phyloP scores from a whole-genome alignment of 257 asterid species.

The Linderniella brevidens region DNA sequence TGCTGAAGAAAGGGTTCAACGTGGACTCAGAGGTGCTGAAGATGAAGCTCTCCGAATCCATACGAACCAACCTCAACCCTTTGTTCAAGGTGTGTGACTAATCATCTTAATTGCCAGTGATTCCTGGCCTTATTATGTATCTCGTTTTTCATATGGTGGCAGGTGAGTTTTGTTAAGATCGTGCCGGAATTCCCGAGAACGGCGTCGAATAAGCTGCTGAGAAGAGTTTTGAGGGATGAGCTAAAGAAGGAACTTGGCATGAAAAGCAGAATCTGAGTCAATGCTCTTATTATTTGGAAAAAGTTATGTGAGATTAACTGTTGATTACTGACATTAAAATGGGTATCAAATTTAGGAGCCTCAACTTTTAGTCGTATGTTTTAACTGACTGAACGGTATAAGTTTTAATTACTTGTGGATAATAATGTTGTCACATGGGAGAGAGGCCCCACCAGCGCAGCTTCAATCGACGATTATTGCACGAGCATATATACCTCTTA shows the following conservation, averaged over 20 bases:
- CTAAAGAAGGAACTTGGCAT: constrained; percentile 41
- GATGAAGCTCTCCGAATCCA: constrained; percentile 47
- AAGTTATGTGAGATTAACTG: no score
- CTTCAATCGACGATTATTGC: no score
- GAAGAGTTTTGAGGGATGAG: constrained; percentile 67
- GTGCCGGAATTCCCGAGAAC: constrained; percentile 69
- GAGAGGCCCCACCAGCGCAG: no score
- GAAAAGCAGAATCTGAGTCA: constrained; percentile 35
- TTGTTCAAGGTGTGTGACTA: constrained; percentile 50
- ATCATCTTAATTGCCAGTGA: background rate
- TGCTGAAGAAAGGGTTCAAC: constrained; percentile 38
- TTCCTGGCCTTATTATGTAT: background rate
- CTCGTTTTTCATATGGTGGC: constrained; percentile 6
- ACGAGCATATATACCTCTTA: no score
- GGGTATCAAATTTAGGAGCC: no score
- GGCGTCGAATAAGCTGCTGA: constrained; percentile 66
- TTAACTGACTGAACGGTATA: no score
- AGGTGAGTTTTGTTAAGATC: constrained; percentile 64
- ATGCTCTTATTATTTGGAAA: no score
- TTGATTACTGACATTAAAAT: no score
- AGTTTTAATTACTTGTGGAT: no score
- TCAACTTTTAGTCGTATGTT: no score
- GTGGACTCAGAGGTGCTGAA: constrained; percentile 27
- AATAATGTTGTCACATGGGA: no score
- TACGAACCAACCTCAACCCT: constrained; percentile 69